Base-by-base conservation (phyloP, 257 asterid genomes). In the Parsonsia alboflavescens region DNA sequence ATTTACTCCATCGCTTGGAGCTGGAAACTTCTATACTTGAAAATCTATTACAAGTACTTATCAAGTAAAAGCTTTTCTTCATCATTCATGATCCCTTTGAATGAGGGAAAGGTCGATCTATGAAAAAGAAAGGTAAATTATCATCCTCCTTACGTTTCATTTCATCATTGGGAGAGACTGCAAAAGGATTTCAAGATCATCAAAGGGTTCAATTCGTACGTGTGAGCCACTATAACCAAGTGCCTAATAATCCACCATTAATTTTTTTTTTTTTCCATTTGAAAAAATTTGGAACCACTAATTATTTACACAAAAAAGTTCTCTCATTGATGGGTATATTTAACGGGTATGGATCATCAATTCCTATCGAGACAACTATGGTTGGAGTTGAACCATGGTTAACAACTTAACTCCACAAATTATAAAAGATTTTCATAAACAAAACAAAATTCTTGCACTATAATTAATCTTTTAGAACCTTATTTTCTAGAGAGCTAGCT, bases 211-310 rank as follows among this genome's bases (percentile, higher is more conserved):
- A 33, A 33, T 33, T 33, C 39, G 39, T 33, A 54, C 67, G 78
- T 74, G 73, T 68, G 76, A 79, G 57, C 73, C 78, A 73, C 76
- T 70, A 80, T 42, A 53, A 46, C 52, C 64, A 62, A 70, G 59
- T 33, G 50, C 71, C 81, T 22, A 61, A 69, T 71, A 16, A 17
- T 13, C 49, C 69, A 17, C 41, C 76, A 75, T 41, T 64, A 76
- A 44, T 6, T 1, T 71, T 46, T 13, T 1, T 71, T 46, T 13
- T 30, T 16, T 52, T 36, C 74, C 22, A 7, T 52, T 63, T 79
- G 6, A 11, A 63, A 19, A n/a, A 59, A 70, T 46, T 70, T 46
- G 21, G 21, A 63, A 10, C 80, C 72, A 76, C 80, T 44, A 17
- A 22, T 46, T 6, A 13, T 48, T 71, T 59, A 6, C 49, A 42